phyloP scores from a whole-genome alignment of 306 rosid genomes.

The Calophaca sinica region DNA sequence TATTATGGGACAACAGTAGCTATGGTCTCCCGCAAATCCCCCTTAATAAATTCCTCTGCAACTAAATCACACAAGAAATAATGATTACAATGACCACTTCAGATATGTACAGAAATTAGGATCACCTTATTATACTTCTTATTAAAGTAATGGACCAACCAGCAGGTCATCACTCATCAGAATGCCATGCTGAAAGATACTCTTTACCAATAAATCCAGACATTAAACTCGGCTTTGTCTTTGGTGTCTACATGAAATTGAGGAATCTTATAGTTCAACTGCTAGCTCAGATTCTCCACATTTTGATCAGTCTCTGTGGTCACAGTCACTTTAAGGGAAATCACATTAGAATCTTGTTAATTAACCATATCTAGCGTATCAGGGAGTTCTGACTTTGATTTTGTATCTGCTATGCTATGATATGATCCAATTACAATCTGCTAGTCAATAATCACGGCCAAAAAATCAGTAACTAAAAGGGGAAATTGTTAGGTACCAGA shows the following conservation, averaged over 20 bases:
- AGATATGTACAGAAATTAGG: conserved; percentile 32
- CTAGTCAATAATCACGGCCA: conserved; percentile 11
- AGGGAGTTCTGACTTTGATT: not conserved
- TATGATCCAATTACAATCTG: not conserved
- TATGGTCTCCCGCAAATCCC: not conserved
- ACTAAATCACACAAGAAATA: conserved; percentile 54
- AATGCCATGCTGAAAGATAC: conserved; percentile 41
- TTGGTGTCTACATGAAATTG: conserved; percentile 24
- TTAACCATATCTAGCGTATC: not conserved
- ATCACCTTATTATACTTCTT: conserved; percentile 8
- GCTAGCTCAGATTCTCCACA: conserved; percentile 8
- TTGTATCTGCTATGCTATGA: conserved; percentile 9
- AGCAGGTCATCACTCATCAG: conserved; percentile 39
- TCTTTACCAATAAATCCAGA: conserved; percentile 42
- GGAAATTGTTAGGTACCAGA: not conserved
- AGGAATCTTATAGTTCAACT: conserved; percentile 39
- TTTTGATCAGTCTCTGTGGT: not conserved
- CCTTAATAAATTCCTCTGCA: too few relatives aligned
- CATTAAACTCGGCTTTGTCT: conserved; percentile 45
- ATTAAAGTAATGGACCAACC: conserved; percentile 42
- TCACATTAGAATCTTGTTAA: not conserved
- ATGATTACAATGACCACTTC: conserved; percentile 50
- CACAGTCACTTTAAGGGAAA: not conserved
- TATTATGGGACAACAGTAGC: not conserved
- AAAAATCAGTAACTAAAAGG: not conserved